A percentile compares a stretch with the other conserved stretches of the same genome.
phyloP scores from a whole-genome alignment of 2,329 filamentous ascomycete genomes.

The Colletotrichum agaves region DNA sequence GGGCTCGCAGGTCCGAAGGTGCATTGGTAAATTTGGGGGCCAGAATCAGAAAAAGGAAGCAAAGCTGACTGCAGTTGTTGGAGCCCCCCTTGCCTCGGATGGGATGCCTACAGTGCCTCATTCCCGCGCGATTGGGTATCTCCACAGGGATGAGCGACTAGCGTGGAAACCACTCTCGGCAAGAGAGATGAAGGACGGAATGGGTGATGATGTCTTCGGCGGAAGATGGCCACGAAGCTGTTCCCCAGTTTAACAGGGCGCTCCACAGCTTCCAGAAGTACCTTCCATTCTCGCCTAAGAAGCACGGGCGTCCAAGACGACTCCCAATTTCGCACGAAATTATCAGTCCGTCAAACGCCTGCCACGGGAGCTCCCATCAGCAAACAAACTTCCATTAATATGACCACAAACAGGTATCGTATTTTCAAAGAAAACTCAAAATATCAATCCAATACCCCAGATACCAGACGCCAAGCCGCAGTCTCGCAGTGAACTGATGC shows the following conservation, averaged over 20 bases:
- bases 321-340: constrained; percentile 8
- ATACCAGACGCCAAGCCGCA: constrained; percentile 17
- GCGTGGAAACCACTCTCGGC: constrained; percentile 21
- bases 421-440: constrained; percentile 1
- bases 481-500: background rate
- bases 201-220: constrained; percentile 11
- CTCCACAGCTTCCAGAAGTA: constrained; percentile 7
- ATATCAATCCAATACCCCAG: background rate
- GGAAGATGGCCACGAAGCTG: background rate
- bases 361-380: background rate
- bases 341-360: background rate
- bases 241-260: constrained; percentile 18
- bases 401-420: constrained; percentile 30
- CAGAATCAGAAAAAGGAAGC: constrained; percentile 11
- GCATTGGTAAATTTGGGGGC: constrained; percentile 11
- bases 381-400: background rate
- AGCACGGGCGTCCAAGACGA: background rate
- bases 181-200: constrained; percentile 20
- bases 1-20: constrained; percentile 6
- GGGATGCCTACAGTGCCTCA: background rate
- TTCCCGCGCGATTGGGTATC: constrained; percentile 5
- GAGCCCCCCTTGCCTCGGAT: constrained; percentile 8
- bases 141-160: constrained; percentile 9
- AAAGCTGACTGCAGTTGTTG: constrained; percentile 9
- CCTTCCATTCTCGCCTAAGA: background rate